Evolutionary conservation across 2,329 filamentous ascomycete genomes (phyloP), one percentile per base, ranked within the genome.

Genomic region (Colletotrichum shisoi): DNA sequence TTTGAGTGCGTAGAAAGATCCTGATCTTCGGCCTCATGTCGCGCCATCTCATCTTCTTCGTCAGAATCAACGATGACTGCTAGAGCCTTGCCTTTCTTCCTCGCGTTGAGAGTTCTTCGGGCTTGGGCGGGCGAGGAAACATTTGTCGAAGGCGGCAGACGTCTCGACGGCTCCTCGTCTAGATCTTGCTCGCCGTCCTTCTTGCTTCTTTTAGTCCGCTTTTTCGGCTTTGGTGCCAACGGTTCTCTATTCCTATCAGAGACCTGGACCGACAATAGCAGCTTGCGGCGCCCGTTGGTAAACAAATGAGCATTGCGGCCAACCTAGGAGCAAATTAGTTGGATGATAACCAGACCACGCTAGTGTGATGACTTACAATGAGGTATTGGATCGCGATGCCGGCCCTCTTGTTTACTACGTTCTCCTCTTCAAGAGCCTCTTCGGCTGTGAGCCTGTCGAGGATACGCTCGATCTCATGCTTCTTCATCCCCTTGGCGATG

Each of bases 401-500:
- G 53, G 80, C 81, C 49, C 79, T 80, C 69, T 76, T 79, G 74
- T 89, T 91, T 63, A 88, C 80, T 57, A 86, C 80, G 73, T 92
- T 91, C 40, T 89, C 80, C 77, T 97, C 93, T 15, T 76, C 78
- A 31, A 99, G 80, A 6, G 89, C 92, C 51, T 90, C 89, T 73
- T 96, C 91, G 5, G 85, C 85, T 8, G 92, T 80, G 11, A 99
- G 82, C 54, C 86, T 84, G 73, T 92, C 88, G 72, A 97, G 92
- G n/a, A 98, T 83, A 45, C 93, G 89, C 74, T 97, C 91, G 13
- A 93, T 84, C 73, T 96, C 92, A 42, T 89, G 87, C 72, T 90
- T 88, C 65, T 90, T 89, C 71, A 96, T 79, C 17, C 86, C 81
- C 69, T 85, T 87, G 15, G 91, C 93, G 48, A 85, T 83, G 15